Evolutionary conservation across 768 basidiomycete species (phyloP), one percentile per base, ranked within the genome.

Genomic region (Pulveroboletus sp.): DNA sequence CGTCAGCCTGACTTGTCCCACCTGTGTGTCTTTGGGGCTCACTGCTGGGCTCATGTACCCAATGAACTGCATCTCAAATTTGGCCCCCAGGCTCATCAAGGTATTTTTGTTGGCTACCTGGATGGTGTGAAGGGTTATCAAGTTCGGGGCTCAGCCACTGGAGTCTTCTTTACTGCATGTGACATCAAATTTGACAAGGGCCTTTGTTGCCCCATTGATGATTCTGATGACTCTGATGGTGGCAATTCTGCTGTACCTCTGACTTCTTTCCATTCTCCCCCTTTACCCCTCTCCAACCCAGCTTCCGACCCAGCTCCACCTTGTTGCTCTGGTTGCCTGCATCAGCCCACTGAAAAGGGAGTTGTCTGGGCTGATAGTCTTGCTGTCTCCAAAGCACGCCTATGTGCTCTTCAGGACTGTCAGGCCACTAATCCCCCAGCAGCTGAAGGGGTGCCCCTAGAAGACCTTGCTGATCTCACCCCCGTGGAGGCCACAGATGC

Each of bases 21-120:
- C 6, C 14, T 54, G 0, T 5, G 9, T 0, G 22, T 41, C 1
- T 53, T 42, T 2, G 31, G 47, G 2, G 20, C 20, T 0, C 14
- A 5, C 5, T 49, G 52, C 31, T 53, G 24, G 23, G 41, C 47
- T 4, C 16, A 17, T 6, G 34, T 49, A 4, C 47, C 47, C 2
- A 9, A 20, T 6, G 47, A 53, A 9, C 17, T 32, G 2, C 47
- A 49, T 6, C 14, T 3, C 9, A 53, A 46, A 10, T 22, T 42
- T 29, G 50, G 45, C 14, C 43, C 50, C 13, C n/a, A 47, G 6
- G 46, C 34, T 5, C 7, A 12, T 6, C 4, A 8, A 1, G 29
- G 35, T 2, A 20, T 53, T 4, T 49, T 53, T 39, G 19, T 54
- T 4, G 53, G 44, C 4, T 54, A 50, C 6, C 43, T 40, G 2